Base-by-base conservation (phyloP, 2,329 filamentous ascomycete species). In the Clonostachys rosea region DNA sequence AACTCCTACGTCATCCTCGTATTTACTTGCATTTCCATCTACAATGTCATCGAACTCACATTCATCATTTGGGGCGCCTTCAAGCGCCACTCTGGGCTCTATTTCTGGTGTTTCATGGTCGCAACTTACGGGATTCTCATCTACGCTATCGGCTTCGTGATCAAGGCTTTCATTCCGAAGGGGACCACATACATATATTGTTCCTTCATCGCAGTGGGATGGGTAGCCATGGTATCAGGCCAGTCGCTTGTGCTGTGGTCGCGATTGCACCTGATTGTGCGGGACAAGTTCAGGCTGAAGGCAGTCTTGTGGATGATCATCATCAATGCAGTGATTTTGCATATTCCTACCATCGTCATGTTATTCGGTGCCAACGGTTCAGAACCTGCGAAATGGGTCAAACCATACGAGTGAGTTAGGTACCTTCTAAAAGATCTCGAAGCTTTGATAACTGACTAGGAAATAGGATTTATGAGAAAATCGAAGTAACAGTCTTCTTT, bases 191-290 rank as follows among this genome's bases (percentile, higher is more conserved):
- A 30, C 24, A 30, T 10, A 30, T 30, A 56, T 30, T 37, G 57
- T 4, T 52, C 59, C 0, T 30, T 58, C 1, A 61, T 62, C 34
- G 14, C 46, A 1, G 10, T 55, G 2, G 61, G 61, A 10, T 66
- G 63, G 63, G 49, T 60, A 11, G 54, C 54, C 3, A 83, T 84
- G 78, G 74, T 85, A 0, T 81, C 79, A 3, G 82, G 81, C 1
- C 79, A 84, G 58, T 75, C 75, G 0, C 54, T 84, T 13, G 81
- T 86, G 2, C 65, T 86, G 3, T 86, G 80, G 66, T 84, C 80
- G 0, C 72, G 82, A 7, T 68, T 86, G 1, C 79, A 84, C 55
- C 68, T 86, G 2, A 70, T 86, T 10, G 64, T 81, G 4, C 73
- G 71, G 12, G 76, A 80, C 65, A 45, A 69, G 6, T 59, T 60